These are phyloP conservation scores for Trichoderma hamatum DNA, from an alignment of 2,329 filamentous ascomycete genomes.

Conservation along the genomic window DNA sequence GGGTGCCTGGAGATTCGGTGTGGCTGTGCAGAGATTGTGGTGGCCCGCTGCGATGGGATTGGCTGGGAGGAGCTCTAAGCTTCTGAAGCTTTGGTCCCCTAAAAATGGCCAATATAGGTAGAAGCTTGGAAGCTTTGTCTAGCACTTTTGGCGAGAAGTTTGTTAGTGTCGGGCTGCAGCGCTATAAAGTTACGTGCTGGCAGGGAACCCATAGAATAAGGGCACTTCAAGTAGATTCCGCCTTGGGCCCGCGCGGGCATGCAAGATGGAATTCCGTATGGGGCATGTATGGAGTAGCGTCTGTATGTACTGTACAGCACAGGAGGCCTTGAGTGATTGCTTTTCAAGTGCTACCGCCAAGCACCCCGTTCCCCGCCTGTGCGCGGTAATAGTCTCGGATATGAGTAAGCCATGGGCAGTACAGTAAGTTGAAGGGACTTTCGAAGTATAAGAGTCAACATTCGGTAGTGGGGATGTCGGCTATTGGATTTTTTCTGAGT, in stretches of 20 bases:
- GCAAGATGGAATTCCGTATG: neutral
- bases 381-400: neutral
- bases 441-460: neutral
- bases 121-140: too few relatives aligned
- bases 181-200: neutral
- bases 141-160: neutral
- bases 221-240: neutral
- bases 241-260: neutral
- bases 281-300: neutral
- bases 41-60: neutral
- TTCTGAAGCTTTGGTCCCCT: neutral
- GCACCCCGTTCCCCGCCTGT: neutral
- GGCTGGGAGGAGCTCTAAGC: neutral
- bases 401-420: neutral
- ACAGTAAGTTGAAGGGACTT: neutral
- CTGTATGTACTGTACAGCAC: neutral
- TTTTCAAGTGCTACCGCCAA: neutral
- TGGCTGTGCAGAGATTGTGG: conserved; percentile 16
- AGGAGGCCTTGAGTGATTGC: neutral
- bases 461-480: neutral
- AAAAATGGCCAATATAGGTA: neutral
- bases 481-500: neutral
- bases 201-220: neutral
- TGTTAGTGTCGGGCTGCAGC: neutral
- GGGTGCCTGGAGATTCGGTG: neutral